phyloP scores from a whole-genome alignment of 345 rosid genomes.

The Citrus trifoliata region DNA sequence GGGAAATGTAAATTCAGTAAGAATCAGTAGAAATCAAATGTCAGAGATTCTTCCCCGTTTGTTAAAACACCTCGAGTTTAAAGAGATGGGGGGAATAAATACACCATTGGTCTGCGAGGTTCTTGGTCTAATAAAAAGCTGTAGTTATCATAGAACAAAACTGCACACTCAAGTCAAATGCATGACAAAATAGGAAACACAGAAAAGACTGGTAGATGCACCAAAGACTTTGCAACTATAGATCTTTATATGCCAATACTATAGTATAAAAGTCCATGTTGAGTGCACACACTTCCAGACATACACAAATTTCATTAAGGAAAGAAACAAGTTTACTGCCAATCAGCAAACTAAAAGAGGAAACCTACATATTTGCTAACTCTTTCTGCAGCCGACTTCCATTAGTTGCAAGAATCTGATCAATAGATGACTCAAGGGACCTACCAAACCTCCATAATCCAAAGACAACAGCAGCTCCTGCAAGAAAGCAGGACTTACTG shows the following conservation, averaged over 20 bases:
- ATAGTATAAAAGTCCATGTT: neutral
- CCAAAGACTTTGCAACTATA: neutral
- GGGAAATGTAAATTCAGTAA: neutral
- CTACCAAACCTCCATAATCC: slow-evolving; percentile 35
- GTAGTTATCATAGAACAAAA: neutral
- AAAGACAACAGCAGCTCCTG: slow-evolving; percentile 42
- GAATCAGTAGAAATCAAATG: neutral
- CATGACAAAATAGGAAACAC: neutral
- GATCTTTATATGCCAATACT: neutral
- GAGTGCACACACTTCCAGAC: neutral
- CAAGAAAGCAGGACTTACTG: neutral
- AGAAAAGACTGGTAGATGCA: neutral
- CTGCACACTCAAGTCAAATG: neutral
- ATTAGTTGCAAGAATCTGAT: slow-evolving; percentile 56
- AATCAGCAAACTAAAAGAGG: slow-evolving; percentile 12
- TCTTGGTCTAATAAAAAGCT: neutral
- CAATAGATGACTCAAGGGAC: slow-evolving; percentile 45
- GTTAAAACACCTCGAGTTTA: neutral
- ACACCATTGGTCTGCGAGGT: neutral
- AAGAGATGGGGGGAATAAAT: neutral
- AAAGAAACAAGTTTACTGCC: neutral
- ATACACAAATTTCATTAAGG: neutral
- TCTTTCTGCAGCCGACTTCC: slow-evolving; percentile 66
- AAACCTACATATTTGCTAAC: slow-evolving; percentile 68
- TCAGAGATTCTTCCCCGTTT: neutral